These are phyloP conservation scores for Meyerozyma carpophila DNA, from an alignment of 1,139 yeast species.

Conservation along the genomic window DNA sequence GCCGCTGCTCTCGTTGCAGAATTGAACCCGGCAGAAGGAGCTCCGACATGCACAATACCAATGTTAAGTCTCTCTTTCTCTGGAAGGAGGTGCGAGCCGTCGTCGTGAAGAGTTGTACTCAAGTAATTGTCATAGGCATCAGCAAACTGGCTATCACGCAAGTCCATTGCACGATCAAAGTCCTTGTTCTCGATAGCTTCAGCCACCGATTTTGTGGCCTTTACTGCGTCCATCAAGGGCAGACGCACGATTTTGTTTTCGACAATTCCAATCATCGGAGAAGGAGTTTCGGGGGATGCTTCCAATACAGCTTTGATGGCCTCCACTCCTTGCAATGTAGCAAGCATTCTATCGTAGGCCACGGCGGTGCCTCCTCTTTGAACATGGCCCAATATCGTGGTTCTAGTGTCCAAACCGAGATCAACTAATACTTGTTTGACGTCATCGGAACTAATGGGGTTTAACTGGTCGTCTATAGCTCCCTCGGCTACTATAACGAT, in stretches of 20 bases:
- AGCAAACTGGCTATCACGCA: constrained; percentile 82
- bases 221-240: constrained; percentile 85
- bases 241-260: constrained; percentile 84
- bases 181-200: constrained; percentile 73
- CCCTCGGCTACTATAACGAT: constrained; percentile 98
- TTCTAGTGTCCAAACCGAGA: constrained; percentile 87
- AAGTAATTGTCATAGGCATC: constrained; percentile 32
- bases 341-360: constrained; percentile 84
- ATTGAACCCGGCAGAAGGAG: constrained; percentile 96
- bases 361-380: constrained; percentile 99
- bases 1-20: constrained; percentile 91
- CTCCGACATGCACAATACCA: constrained; percentile 78
- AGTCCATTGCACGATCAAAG: constrained; percentile 78
- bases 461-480: constrained; percentile 78
- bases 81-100: constrained; percentile 9
- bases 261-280: constrained; percentile 88
- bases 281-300: constrained; percentile 83
- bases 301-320: constrained; percentile 92
- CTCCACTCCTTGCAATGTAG: constrained; percentile 95
- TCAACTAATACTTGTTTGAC: constrained; percentile 78
- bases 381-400: constrained; percentile 93
- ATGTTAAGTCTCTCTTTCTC: constrained; percentile 10
- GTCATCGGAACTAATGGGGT: constrained; percentile 73
- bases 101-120: constrained; percentile 10
- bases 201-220: constrained; percentile 80